Percentiles rank a stretch among this genome's conserved stretches.
Conservation (phyloP, 805 yeast species). For the Metschnikowia baotianmanensis region DNA sequence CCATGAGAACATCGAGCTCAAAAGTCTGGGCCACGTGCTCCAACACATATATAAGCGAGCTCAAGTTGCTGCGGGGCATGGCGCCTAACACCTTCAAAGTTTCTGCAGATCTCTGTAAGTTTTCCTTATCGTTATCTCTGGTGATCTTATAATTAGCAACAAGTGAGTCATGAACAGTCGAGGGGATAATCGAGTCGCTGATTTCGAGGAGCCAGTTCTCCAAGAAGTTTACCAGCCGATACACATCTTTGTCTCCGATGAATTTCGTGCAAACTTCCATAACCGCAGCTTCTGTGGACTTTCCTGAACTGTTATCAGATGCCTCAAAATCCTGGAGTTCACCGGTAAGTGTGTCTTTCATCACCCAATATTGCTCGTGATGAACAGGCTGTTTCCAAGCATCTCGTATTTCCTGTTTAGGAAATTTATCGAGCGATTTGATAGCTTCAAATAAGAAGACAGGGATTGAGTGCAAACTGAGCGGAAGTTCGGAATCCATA, state of each 20-base stretch:
- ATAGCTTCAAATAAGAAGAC: constrained; percentile 26
- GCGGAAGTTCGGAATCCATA: constrained; percentile 10
- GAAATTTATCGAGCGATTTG: constrained; percentile 16
- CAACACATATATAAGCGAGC: constrained; percentile 34
- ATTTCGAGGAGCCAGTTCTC: constrained; percentile 42
- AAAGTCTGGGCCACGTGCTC: constrained; percentile 33
- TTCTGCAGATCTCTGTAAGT: constrained; percentile 13
- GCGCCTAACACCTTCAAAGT: constrained; percentile 27
- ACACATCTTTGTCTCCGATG: constrained; percentile 8
- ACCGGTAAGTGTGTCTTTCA: constrained; percentile 30
- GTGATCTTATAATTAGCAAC: constrained; percentile 19
- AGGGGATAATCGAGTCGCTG: constrained; percentile 42
- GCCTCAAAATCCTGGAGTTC: constrained; percentile 20
- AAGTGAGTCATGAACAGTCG: constrained; percentile 37
- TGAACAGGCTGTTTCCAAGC: constrained; percentile 33
- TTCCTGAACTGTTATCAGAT: neutral
- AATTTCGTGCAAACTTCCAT: constrained; percentile 10
- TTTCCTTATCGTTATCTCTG: constrained; percentile 10
- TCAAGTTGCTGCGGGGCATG: constrained; percentile 39
- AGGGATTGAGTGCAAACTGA: constrained; percentile 34
- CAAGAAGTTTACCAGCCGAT: constrained; percentile 28
- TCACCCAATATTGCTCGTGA: constrained; percentile 34
- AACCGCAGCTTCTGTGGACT: constrained; percentile 22
- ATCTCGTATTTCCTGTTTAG: neutral
- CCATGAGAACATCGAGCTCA: constrained; percentile 21